Evolutionary conservation across 1,284 basidiomycete species (phyloP), one percentile per base, ranked within the genome.

Genomic region (Wolfiporia cocos): DNA sequence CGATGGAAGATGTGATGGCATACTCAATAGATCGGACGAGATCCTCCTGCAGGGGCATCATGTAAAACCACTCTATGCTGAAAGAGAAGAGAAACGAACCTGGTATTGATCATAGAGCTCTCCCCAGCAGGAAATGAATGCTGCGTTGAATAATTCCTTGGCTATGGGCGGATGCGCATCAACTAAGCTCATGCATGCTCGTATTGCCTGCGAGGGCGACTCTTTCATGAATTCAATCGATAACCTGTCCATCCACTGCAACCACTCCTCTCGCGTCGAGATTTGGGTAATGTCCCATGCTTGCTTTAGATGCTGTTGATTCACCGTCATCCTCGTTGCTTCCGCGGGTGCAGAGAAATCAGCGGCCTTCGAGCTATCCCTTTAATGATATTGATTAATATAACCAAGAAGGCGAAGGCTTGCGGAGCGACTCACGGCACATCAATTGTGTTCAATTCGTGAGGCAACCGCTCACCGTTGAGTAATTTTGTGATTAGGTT

Each of bases 201-300:
- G 81, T 35, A 99, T 74, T 22, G 96, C 95, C 68, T 97, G 93
- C 5, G 93, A 97, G 0, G 96, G 96, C 1, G 95, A 97, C 53
- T 98, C 94, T 55, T 95, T 92, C 86, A 99, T 93, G 58, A 99
- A 88, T 63, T 98, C 95, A 9, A 96, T 89, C 5, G 92, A 87
- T 11, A 99, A 75, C 17, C 89, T 78, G 53, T 92, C 90, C 68
- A 97, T 86, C 96, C 96, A 99, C 38, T 95, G 92, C 20, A 79
- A 70, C 96, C 96, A 99, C 55, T 99, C 95, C 42, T 95, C 91
- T 44, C 76, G 76, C 1, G 86, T 86, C 12, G 77, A 73, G 6
- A 93, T 75, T 48, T 81, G 77, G 3, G 90, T 89, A 3, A 85
- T 83, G 56, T 98, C 94, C 95, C 96, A 99, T 0, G 94, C 93